Conservation (phyloP, 1,139 yeast species). For the Scheffersomyces illinoinensis region DNA sequence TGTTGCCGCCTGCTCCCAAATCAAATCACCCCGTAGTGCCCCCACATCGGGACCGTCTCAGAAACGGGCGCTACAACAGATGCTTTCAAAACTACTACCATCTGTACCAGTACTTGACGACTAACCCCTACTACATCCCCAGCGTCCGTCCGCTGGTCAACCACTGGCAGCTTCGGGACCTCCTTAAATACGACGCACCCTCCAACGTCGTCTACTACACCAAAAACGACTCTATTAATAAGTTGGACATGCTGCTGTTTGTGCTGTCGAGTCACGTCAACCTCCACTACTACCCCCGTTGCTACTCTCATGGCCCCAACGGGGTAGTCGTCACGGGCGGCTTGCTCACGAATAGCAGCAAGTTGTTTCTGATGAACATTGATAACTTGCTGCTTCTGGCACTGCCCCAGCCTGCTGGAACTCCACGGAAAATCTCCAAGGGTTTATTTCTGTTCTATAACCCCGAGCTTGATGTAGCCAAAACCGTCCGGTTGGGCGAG, state of each 20-base stretch:
- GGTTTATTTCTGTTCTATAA: slow-evolving; percentile 66
- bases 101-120: slow-evolving; percentile 38
- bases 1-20: slow-evolving; percentile 3
- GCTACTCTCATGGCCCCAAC: slow-evolving; percentile 62
- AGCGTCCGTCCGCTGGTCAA: slow-evolving; percentile 37
- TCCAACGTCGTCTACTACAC: slow-evolving; percentile 36
- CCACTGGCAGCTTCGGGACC: slow-evolving; percentile 89
- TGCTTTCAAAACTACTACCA: slow-evolving; percentile 51
- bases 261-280: slow-evolving; percentile 36
- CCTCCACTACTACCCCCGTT: slow-evolving; percentile 61
- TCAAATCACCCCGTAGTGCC: background rate
- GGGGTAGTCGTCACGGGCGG: slow-evolving; percentile 74
- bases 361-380: slow-evolving; percentile 26
- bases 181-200: slow-evolving; percentile 49
- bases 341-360: slow-evolving; percentile 34
- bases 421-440: slow-evolving; percentile 34
- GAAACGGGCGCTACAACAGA: slow-evolving; percentile 22
- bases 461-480: slow-evolving; percentile 43
- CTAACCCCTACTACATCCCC: slow-evolving; percentile 39
- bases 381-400: slow-evolving; percentile 19
- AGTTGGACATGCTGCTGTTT: slow-evolving; percentile 22
- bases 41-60: slow-evolving; percentile 2
- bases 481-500: slow-evolving; percentile 67
- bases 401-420: slow-evolving; percentile 11
- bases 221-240: slow-evolving; percentile 31